These are phyloP conservation scores for Zasmidium citrigriseum DNA, from an alignment of 2,329 filamentous ascomycete species.

Conservation along the genomic window DNA sequence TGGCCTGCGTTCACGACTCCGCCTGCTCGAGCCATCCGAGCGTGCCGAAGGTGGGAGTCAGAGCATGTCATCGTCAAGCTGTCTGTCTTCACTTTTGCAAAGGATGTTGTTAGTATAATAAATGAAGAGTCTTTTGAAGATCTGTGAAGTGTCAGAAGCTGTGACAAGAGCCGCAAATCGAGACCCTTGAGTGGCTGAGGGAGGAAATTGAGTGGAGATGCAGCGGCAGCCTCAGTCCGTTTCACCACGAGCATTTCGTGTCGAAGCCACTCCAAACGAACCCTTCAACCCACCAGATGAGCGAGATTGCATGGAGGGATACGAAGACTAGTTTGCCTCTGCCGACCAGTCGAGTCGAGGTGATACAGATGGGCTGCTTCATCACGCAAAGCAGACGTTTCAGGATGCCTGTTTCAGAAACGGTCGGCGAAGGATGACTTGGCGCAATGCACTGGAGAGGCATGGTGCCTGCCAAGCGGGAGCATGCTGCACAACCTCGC, in stretches of 20 bases:
- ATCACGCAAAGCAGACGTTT: neutral
- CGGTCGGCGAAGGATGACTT: neutral
- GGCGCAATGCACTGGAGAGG: neutral
- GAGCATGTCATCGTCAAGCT: neutral
- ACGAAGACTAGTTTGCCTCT: neutral
- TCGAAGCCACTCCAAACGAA: neutral
- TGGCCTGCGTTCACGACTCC: neutral
- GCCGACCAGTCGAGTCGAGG: neutral
- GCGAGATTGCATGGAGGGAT: neutral
- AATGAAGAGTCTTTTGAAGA: no score
- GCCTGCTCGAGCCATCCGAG: neutral
- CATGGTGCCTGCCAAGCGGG: neutral
- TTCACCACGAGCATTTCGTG: neutral
- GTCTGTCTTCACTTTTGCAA: no score
- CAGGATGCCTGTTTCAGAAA: neutral
- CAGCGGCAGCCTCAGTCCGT: neutral
- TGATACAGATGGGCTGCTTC: neutral
- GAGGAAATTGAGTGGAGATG: neutral
- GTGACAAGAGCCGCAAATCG: neutral
- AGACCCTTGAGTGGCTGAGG: neutral
- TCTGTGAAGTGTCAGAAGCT: no score
- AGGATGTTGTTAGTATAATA: no score
- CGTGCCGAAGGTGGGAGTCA: neutral
- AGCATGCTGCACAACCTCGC: neutral
- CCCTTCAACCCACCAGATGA: neutral